Base-by-base conservation (phyloP, 768 basidiomycete species). In the Leccinum arenicola region DNA sequence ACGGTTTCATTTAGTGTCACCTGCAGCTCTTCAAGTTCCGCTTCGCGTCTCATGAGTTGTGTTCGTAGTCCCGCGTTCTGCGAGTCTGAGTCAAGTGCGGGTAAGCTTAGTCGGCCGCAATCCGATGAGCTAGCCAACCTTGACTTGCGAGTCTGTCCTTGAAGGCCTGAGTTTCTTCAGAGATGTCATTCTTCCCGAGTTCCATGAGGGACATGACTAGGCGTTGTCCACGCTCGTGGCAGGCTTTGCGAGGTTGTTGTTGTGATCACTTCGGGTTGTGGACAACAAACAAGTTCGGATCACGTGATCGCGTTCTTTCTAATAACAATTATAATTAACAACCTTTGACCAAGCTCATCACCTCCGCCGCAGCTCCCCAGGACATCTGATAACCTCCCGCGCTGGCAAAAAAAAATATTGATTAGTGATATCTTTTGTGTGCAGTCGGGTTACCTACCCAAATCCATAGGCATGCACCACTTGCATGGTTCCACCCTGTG, bases 381-480 rank as follows among this genome's bases (percentile, higher is more conserved):
- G 77, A 79, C 23, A 61, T 63, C 59, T 78, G 76, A 61, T 74
- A 79, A 15, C 78, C 78, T 52, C 69, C 71, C 17, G 66, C 47
- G n/a, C 76, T 75, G 57, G 19, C 45, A 61, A 62, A 27, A 9
- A 9, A 19, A 50, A 61, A 61, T 8, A 21, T 68, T 56, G 49
- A 65, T 68, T 31, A 21, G 10, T 14, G 6, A 64, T 53, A 8
- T 14, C 1, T 14, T 15, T 23, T 8, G 50, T 23, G n/a, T n/a
- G 6, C 3, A 29, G 21, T 23, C 4, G 48, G 6, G 7, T 35
- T 48, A 3, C 78, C 55, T 45, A 81, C 80, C 84, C 84, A 38
- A 86, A 82, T 6, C 85, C 85, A 68, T 86, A 86, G 25, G 83
- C 82, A 71, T 86, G 84, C 19, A 84, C 75, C 3, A 85, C 78